These are phyloP conservation scores for Wallemia ichthyophaga DNA, from an alignment of 1,284 basidiomycete species.

Conservation along the genomic window DNA sequence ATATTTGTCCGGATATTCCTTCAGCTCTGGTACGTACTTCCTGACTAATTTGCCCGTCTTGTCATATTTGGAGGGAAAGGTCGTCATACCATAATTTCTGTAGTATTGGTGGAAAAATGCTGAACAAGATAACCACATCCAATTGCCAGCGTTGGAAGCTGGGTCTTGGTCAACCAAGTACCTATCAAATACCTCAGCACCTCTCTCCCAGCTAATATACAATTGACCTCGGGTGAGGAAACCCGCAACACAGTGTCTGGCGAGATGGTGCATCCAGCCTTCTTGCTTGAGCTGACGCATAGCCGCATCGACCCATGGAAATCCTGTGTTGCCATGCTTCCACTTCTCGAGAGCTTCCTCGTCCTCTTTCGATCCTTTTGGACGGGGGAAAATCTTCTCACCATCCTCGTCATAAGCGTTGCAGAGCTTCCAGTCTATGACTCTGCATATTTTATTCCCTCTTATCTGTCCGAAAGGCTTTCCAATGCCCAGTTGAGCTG, in stretches of 20 bases:
- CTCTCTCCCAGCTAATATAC: constrained; percentile 26
- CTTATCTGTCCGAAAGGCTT: constrained; percentile 16
- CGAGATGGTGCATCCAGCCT: constrained; percentile 24
- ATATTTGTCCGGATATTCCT: constrained; percentile 18
- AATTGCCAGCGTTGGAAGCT: constrained; percentile 18
- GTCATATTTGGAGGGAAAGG: constrained; percentile 21
- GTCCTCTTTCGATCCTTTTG: constrained; percentile 14
- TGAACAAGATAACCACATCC: constrained; percentile 23
- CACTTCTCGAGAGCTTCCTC: constrained; percentile 11
- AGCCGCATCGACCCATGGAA: constrained; percentile 23
- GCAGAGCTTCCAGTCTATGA: constrained; percentile 19
- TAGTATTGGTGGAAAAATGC: constrained; percentile 18
- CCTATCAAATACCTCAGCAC: constrained; percentile 24
- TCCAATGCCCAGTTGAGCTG: constrained; percentile 17
- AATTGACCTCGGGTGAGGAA: constrained; percentile 25
- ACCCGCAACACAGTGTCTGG: constrained; percentile 24
- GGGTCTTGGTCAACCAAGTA: constrained; percentile 20
- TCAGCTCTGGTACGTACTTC: constrained; percentile 20
- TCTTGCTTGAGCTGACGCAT: constrained; percentile 21
- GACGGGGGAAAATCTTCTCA: constrained; percentile 15
- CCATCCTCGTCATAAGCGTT: constrained; percentile 18
- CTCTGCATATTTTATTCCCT: constrained; percentile 18
- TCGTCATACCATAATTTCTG: constrained; percentile 14
- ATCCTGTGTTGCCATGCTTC: constrained; percentile 20
- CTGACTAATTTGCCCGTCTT: constrained; percentile 18